Evolutionary conservation across 1,284 basidiomycete genomes (phyloP).

Genomic region (Volvariella surrecta): DNA sequence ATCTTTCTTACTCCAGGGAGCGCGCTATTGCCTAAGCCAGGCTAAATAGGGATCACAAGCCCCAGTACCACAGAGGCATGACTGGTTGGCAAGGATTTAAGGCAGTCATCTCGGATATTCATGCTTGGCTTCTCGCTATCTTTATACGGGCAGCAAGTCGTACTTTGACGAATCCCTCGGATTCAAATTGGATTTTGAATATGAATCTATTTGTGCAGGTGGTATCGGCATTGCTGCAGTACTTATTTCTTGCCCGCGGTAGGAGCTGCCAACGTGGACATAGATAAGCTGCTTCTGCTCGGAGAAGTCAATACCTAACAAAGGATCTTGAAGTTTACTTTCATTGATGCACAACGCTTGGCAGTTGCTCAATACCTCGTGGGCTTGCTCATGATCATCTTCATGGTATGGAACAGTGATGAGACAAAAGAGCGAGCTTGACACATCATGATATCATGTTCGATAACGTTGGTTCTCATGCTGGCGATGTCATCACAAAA

Average conservation of each 20-base stretch:
- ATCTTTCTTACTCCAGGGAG: conserved; percentile 32
- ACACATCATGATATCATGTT: conserved; percentile 41
- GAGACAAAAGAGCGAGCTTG: conserved; percentile 42
- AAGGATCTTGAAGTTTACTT: conserved; percentile 42
- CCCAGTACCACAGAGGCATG: conserved; percentile 49
- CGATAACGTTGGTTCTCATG: conserved; percentile 35
- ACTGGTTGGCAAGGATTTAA: conserved; percentile 45
- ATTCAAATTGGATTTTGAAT: conserved; percentile 3
- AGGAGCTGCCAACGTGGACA: conserved; percentile 8
- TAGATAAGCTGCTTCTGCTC: conserved; percentile 1
- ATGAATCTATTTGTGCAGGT: too few species aligned
- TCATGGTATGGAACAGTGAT: conserved; percentile 46
- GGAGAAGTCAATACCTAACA: conserved; percentile 29
- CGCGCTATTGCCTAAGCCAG: conserved; percentile 47
- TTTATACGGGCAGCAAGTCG: conserved; percentile 41
- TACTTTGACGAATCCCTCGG: too few species aligned
- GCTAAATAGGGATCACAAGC: conserved; percentile 43
- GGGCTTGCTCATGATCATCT: conserved; percentile 44
- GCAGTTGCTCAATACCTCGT: conserved; percentile 47
- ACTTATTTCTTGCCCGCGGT: conserved; percentile 48
- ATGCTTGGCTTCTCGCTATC: conserved; percentile 42
- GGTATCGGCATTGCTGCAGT: conserved; percentile 48
- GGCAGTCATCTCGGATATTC: conserved; percentile 34
- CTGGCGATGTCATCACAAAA: conserved; percentile 40
- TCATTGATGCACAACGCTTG: conserved; percentile 45